These are phyloP conservation scores for Kwoniella shivajii DNA, from an alignment of 1,284 basidiomycete species.

Conservation along the genomic window DNA sequence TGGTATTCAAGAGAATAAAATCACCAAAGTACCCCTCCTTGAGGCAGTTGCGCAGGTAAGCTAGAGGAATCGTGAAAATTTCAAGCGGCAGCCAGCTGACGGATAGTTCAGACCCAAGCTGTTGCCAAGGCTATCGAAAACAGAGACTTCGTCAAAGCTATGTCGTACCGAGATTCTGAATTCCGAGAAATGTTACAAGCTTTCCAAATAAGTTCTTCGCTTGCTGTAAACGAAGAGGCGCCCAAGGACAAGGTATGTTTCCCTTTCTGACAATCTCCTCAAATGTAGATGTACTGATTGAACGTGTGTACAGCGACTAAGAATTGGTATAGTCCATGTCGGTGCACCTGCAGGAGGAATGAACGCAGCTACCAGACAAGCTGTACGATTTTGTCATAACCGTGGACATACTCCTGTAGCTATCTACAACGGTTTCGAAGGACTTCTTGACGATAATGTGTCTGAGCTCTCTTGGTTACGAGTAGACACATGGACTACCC, in stretches of 20 bases:
- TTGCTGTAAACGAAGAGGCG: constrained; percentile 65
- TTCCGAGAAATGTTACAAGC: constrained; percentile 84
- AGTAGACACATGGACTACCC: constrained; percentile 93
- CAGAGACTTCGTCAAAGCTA: constrained; percentile 84
- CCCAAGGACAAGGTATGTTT: constrained; percentile 64
- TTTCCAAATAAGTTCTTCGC: constrained; percentile 71
- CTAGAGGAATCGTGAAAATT: too few relatives aligned
- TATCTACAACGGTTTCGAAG: constrained; percentile 94
- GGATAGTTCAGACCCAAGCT: constrained; percentile 68
- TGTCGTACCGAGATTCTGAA: constrained; percentile 87
- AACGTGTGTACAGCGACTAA: constrained; percentile 69
- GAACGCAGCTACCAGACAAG: constrained; percentile 95
- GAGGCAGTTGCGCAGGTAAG: constrained; percentile 84
- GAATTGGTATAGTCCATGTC: constrained; percentile 89
- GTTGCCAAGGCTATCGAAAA: constrained; percentile 80
- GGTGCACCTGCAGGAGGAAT: constrained; percentile 98
- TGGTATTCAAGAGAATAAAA: constrained; percentile 92
- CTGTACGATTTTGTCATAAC: constrained; percentile 87
- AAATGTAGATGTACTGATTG: neutral
- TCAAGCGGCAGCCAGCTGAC: too few relatives aligned
- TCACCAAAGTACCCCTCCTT: constrained; percentile 85
- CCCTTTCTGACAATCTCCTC: too few relatives aligned
- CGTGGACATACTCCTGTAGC: constrained; percentile 89
- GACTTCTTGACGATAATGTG: constrained; percentile 86
- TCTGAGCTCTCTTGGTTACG: constrained; percentile 90